A percentile compares a stretch with the other conserved stretches of the same genome.
Evolutionary conservation across 257 asterid species (phyloP).

Genomic region (Nemophila menziesii): DNA sequence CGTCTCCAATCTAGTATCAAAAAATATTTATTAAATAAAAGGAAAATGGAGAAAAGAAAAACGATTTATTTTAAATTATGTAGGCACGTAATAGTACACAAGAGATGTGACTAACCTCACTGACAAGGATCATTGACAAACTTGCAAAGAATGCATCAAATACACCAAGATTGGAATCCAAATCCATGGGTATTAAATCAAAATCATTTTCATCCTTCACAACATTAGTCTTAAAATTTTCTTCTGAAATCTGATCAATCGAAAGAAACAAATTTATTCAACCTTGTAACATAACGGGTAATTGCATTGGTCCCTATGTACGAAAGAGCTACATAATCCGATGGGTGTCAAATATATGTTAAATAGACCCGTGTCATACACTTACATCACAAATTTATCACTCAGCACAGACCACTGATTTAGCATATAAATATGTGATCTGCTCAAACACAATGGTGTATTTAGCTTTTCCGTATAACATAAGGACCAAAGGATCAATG

Average conservation of each 20-base stretch:
- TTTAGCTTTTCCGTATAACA: too few relatives aligned
- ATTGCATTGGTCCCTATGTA: too few relatives aligned
- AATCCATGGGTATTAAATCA: constrained; percentile 27
- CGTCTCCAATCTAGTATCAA: constrained; percentile 74
- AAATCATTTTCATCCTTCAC: constrained; percentile 27
- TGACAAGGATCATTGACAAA: constrained; percentile 88
- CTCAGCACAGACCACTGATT: too few relatives aligned
- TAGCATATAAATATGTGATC: too few relatives aligned
- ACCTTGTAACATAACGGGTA: too few relatives aligned
- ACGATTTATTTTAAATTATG: too few relatives aligned
- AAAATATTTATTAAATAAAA: constrained; percentile 4
- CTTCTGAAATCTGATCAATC: constrained; percentile 41
- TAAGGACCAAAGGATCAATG: too few relatives aligned
- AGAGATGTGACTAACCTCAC: constrained; percentile 47
- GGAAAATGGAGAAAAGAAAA: neutral
- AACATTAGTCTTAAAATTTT: constrained; percentile 44
- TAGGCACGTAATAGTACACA: neutral
- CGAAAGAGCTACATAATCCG: too few relatives aligned
- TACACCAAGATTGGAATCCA: constrained; percentile 72
- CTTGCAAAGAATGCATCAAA: constrained; percentile 86
- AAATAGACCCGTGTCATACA: too few relatives aligned
- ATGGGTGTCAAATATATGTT: too few relatives aligned
- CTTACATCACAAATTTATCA: too few relatives aligned
- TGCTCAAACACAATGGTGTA: too few relatives aligned
- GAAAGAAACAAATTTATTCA: neutral